Evolutionary conservation across 2,329 filamentous ascomycete species (phyloP).

Genomic region (Cadophora gregata): DNA sequence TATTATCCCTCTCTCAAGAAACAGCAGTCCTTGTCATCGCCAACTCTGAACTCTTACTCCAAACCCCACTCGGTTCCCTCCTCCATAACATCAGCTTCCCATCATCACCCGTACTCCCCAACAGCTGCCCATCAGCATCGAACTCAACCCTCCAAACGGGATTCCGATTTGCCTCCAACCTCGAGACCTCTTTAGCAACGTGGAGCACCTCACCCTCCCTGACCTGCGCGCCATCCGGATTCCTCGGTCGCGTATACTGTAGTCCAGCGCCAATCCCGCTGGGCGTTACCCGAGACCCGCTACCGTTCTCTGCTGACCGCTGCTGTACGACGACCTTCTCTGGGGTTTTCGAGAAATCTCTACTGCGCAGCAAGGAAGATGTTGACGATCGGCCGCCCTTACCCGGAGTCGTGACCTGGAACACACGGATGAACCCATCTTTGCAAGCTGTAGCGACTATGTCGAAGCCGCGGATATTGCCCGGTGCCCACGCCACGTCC

Average conservation of each 20-base stretch:
- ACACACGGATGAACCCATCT: constrained; percentile 89
- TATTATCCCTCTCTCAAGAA: no score
- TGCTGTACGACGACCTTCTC: constrained; percentile 38
- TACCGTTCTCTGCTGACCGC: constrained; percentile 30
- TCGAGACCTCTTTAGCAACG: constrained; percentile 65
- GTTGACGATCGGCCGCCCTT: constrained; percentile 43
- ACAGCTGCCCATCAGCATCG: constrained; percentile 71
- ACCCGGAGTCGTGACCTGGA: constrained; percentile 71
- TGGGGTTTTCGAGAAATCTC: constrained; percentile 43
- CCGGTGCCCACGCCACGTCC: constrained; percentile 91
- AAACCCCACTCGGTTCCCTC: constrained; percentile 48
- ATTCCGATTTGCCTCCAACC: constrained; percentile 69
- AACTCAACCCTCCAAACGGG: constrained; percentile 80
- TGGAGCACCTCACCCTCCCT: constrained; percentile 72
- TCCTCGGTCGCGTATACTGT: constrained; percentile 49
- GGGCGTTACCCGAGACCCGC: constrained; percentile 44
- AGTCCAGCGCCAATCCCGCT: constrained; percentile 61
- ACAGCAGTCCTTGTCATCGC: constrained; percentile 36
- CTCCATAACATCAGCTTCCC: constrained; percentile 68
- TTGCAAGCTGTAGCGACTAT: constrained; percentile 91
- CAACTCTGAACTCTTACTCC: constrained; percentile 43
- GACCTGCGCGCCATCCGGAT: constrained; percentile 50
- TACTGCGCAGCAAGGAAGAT: constrained; percentile 40
- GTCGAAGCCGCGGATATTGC: constrained; percentile 88
- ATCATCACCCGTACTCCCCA: constrained; percentile 79